Conservation (phyloP, 1,284 basidiomycete genomes). For the Omphalotus olearius region DNA sequence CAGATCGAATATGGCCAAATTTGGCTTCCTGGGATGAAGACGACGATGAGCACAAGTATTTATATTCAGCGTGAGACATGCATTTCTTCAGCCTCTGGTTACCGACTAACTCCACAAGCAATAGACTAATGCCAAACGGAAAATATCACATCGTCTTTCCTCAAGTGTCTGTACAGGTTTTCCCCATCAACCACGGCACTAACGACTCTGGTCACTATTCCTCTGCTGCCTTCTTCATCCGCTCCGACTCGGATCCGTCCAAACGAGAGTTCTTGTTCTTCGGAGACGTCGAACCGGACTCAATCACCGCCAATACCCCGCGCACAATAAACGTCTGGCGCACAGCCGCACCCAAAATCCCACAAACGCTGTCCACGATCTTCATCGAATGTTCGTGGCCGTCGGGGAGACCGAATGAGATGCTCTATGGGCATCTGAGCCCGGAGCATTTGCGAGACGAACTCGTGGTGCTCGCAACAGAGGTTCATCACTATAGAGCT, state of each 20-base stretch:
- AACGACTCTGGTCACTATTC: conserved; percentile 51
- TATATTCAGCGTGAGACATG: conserved; percentile 54
- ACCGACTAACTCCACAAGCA: conserved; percentile 9
- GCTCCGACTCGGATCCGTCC: conserved; percentile 43
- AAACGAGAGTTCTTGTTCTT: conserved; percentile 75
- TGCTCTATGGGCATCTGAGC: conserved; percentile 73
- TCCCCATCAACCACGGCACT: conserved; percentile 70
- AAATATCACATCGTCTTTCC: conserved; percentile 49
- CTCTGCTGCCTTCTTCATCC: conserved; percentile 74
- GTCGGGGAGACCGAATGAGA: conserved; percentile 51
- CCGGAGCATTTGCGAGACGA: conserved; percentile 55
- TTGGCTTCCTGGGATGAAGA: conserved; percentile 70
- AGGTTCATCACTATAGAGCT: conserved; percentile 9
- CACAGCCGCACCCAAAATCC: conserved; percentile 65
- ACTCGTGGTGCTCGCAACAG: conserved; percentile 11
- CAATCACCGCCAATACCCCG: conserved; percentile 45
- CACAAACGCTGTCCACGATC: conserved; percentile 54
- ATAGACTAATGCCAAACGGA: conserved; percentile 39
- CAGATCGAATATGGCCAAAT: conserved; percentile 78
- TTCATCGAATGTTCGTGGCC: conserved; percentile 87
- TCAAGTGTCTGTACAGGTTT: conserved; percentile 58
- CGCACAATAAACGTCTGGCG: conserved; percentile 66
- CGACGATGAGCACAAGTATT: conserved; percentile 48
- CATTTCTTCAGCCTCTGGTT: conserved; percentile 7
- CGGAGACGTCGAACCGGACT: conserved; percentile 81